phyloP scores from a whole-genome alignment of 495 filamentous ascomycete species.

The Xylaria curta region DNA sequence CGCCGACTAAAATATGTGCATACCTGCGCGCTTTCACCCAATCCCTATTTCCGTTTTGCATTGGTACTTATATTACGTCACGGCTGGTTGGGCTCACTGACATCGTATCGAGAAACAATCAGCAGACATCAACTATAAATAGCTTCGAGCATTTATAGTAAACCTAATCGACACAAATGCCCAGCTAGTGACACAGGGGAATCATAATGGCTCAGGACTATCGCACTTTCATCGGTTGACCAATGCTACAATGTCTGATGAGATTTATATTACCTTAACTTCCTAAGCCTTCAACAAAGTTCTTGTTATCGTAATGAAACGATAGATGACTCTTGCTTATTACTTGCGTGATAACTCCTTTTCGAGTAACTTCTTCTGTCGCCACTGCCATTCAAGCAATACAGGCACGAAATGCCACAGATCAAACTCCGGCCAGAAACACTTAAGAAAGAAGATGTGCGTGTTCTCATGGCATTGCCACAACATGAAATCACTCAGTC shows the following conservation, averaged over 20 bases:
- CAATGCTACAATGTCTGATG: not conserved
- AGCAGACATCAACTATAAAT: not conserved
- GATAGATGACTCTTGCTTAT: not conserved
- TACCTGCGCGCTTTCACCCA: not conserved
- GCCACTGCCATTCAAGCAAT: slow-evolving; percentile 88
- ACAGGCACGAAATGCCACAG: slow-evolving; percentile 94
- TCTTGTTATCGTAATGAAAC: not conserved
- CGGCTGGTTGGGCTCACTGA: too few relatives aligned
- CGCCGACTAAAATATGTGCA: not conserved
- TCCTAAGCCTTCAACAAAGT: not conserved
- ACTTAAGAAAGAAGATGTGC: slow-evolving; percentile 88
- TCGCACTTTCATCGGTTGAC: not conserved
- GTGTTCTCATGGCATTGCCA: slow-evolving; percentile 97
- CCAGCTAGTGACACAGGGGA: slow-evolving; percentile 11
- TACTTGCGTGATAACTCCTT: slow-evolving; percentile 46
- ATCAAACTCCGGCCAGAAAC: slow-evolving; percentile 96
- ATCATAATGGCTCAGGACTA: not conserved
- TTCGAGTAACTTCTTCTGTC: slow-evolving; percentile 59
- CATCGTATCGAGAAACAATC: not conserved
- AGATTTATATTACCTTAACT: not conserved
- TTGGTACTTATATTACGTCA: not conserved
- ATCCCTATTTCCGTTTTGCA: not conserved
- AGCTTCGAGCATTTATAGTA: not conserved
- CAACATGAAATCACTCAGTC: slow-evolving; percentile 96
- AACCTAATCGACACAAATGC: not conserved